phyloP scores from a whole-genome alignment of 129 eudicot species.

The Silybum marianum region DNA sequence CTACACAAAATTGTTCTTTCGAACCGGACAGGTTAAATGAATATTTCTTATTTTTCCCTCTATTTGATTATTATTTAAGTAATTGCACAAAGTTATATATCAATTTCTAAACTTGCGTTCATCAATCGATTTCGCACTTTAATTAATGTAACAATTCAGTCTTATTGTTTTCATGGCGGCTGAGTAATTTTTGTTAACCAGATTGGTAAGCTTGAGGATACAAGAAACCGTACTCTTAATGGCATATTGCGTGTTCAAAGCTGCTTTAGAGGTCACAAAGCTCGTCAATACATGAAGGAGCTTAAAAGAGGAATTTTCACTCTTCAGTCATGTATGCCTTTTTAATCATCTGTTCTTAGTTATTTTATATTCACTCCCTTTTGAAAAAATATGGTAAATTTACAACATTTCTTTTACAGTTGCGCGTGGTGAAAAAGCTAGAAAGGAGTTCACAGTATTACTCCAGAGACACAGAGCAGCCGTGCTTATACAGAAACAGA shows the following conservation, averaged over 20 bases:
- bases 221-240: conserved; percentile 90
- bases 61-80: neutral
- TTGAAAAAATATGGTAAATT: neutral
- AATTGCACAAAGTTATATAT: neutral
- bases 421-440: conserved; percentile 75
- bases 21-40: conserved; percentile 86
- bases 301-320: conserved; percentile 54
- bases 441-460: conserved; percentile 70
- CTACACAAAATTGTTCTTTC: conserved; percentile 85
- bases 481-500: conserved; percentile 65
- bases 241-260: conserved; percentile 97
- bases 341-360: neutral
- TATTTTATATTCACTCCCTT: neutral
- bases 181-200: conserved; percentile 15
- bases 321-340: conserved; percentile 78
- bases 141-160: neutral
- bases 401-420: conserved; percentile 38
- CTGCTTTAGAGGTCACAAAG: conserved; percentile 93
- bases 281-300: conserved; percentile 65
- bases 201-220: conserved; percentile 97
- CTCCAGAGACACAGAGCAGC: conserved; percentile 86
- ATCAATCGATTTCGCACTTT: neutral
- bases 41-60: neutral
- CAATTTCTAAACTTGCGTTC: neutral
- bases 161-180: neutral